These are phyloP conservation scores for Protomyces pachydermus DNA, from an alignment of 1,139 yeast genomes.

Conservation along the genomic window DNA sequence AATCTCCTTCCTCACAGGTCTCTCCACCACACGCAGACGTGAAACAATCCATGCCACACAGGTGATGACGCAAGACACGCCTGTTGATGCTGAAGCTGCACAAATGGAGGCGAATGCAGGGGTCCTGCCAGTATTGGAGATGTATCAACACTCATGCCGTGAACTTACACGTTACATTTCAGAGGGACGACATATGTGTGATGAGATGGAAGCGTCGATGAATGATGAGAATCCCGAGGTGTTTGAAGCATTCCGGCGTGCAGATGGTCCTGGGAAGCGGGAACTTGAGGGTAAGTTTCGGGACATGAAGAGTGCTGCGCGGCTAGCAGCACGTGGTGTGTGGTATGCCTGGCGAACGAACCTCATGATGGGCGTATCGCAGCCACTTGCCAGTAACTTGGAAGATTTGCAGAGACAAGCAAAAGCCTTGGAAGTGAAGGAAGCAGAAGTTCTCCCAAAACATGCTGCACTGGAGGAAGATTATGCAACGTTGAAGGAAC, in stretches of 20 bases:
- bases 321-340: slow-evolving; percentile 49
- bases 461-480: slow-evolving; percentile 35
- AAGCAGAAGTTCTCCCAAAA: slow-evolving; percentile 39
- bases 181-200: slow-evolving; percentile 48
- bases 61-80: slow-evolving; percentile 6
- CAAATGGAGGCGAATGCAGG: slow-evolving; percentile 35
- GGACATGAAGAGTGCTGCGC: slow-evolving; percentile 48
- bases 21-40: slow-evolving; percentile 36
- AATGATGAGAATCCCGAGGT: slow-evolving; percentile 48
- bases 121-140: slow-evolving; percentile 37
- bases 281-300: slow-evolving; percentile 48
- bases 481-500: slow-evolving; percentile 37
- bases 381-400: slow-evolving; percentile 41
- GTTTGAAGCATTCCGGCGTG: slow-evolving; percentile 47
- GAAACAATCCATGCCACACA: slow-evolving; percentile 35
- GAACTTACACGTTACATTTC: slow-evolving; percentile 51
- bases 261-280: slow-evolving; percentile 42
- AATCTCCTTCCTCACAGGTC: slow-evolving; percentile 39
- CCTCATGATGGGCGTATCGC: slow-evolving; percentile 45
- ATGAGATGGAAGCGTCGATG: slow-evolving; percentile 46
- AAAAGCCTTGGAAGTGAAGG: slow-evolving; percentile 31
- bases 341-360: slow-evolving; percentile 61
- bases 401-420: slow-evolving; percentile 30
- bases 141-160: slow-evolving; percentile 44
- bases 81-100: slow-evolving; percentile 34